Percentiles rank a stretch among this genome's conserved stretches.
Conservation (phyloP, 1,139 yeast species). For the Geotrichum klebahnii region DNA sequence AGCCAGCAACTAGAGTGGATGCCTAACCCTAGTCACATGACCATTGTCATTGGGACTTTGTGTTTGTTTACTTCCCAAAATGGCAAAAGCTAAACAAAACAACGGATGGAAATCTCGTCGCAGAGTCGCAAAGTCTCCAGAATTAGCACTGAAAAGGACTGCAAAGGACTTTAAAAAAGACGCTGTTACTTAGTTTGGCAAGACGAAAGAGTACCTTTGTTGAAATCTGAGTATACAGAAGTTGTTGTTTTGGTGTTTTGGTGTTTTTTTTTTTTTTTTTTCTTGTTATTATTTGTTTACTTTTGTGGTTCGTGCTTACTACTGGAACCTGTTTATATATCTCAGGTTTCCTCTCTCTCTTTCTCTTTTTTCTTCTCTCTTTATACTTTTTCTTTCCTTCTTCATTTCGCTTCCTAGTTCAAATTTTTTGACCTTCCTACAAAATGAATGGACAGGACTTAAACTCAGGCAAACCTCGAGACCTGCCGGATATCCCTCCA, state of each 20-base stretch:
- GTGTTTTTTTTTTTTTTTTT: too few relatives aligned
- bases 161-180: background rate
- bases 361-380: background rate
- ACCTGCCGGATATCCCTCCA: conserved; percentile 14
- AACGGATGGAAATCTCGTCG: too few relatives aligned
- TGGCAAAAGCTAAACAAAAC: conserved; percentile 3
- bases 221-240: too few relatives aligned
- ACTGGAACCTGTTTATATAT: conserved; percentile 6
- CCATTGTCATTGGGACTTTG: too few relatives aligned
- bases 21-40: too few relatives aligned
- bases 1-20: too few relatives aligned
- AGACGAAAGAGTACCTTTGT: too few relatives aligned
- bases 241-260: too few relatives aligned
- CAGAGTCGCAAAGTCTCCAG: too few relatives aligned
- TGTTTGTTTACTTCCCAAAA: background rate
- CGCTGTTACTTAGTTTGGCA: background rate
- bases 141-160: too few relatives aligned
- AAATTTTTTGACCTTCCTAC: background rate
- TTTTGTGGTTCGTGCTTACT: conserved; percentile 10
- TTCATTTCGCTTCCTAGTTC: background rate
- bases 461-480: conserved; percentile 10
- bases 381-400: background rate
- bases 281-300: conserved; percentile 5
- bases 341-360: background rate
- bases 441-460: conserved; percentile 14